A percentile compares a stretch with the other conserved stretches of the same genome.
Conservation (phyloP, 257 asterid genomes). For the Plantago major region DNA sequence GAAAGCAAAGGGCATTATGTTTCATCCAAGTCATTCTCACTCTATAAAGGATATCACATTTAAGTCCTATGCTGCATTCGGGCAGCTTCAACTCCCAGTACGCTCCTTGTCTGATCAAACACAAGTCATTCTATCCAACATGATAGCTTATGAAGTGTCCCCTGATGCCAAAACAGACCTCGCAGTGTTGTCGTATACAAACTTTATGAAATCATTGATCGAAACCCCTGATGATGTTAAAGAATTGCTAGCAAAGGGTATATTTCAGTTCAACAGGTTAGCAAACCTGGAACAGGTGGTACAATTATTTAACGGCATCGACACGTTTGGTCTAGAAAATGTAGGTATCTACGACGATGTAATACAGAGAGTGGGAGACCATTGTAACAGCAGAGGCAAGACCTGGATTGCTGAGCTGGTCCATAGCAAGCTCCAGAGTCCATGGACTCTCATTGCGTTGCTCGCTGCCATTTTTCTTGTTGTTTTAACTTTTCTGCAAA, state of each 20-base stretch:
- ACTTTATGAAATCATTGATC: constrained; percentile 35
- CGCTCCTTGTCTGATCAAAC: neutral
- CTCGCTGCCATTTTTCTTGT: constrained; percentile 28
- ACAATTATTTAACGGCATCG: constrained; percentile 21
- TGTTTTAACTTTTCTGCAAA: neutral
- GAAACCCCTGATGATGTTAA: constrained; percentile 28
- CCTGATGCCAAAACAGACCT: constrained; percentile 6
- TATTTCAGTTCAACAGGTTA: constrained; percentile 18
- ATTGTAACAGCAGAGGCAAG: constrained; percentile 24
- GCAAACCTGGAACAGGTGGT: constrained; percentile 28
- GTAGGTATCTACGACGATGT: constrained; percentile 8
- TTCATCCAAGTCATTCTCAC: constrained; percentile 13
- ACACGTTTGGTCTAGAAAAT: constrained; percentile 23
- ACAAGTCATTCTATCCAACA: constrained; percentile 14
- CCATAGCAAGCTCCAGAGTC: constrained; percentile 26
- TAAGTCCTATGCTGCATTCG: neutral
- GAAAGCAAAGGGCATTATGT: constrained; percentile 23
- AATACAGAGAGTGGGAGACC: constrained; percentile 21
- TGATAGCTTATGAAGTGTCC: constrained; percentile 33
- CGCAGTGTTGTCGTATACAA: constrained; percentile 16
- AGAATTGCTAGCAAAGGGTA: constrained; percentile 28
- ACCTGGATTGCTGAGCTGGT: constrained; percentile 36
- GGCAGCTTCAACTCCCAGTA: constrained; percentile 15
- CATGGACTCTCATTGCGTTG: constrained; percentile 33
- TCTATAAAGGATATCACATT: constrained; percentile 11